A percentile compares a stretch with the other conserved stretches of the same genome.
phyloP scores from a whole-genome alignment of 257 asterid genomes.

The Voacanga thouarsii region DNA sequence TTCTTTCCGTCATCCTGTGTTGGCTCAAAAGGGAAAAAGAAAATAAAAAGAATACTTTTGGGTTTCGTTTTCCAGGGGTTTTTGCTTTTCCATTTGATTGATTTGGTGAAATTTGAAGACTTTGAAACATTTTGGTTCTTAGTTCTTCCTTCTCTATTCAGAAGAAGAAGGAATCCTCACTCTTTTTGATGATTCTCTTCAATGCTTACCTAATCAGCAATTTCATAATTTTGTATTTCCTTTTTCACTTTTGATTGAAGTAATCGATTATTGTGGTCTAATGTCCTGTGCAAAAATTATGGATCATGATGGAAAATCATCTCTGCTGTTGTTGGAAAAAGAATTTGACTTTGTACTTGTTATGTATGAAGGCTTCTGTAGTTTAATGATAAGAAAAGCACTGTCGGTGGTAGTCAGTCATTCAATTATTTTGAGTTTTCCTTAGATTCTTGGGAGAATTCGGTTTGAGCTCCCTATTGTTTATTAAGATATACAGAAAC shows the following conservation, averaged over 20 bases:
- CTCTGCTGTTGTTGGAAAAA: constrained; percentile 75
- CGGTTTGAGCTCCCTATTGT: neutral
- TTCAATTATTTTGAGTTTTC: neutral
- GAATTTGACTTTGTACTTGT: constrained; percentile 88
- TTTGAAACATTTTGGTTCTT: neutral
- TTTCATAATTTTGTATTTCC: neutral
- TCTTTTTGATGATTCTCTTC: neutral
- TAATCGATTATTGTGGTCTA: constrained; percentile 17
- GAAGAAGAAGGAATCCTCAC: neutral
- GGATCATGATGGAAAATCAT: too few species aligned
- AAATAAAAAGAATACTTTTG: neutral
- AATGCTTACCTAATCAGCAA: neutral
- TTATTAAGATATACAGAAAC: neutral
- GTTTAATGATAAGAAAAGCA: neutral
- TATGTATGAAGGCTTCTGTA: constrained; percentile 92
- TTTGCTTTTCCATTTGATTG: neutral
- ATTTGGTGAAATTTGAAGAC: neutral
- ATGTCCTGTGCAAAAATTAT: constrained; percentile 63
- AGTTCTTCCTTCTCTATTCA: neutral
- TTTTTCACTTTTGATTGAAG: neutral
- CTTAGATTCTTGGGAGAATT: neutral
- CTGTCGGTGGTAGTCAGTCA: constrained; percentile 17
- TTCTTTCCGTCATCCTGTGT: neutral
- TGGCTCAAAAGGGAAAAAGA: too few species aligned
- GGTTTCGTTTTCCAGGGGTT: neutral